A percentile compares a stretch with the other conserved stretches of the same genome.
phyloP scores from a whole-genome alignment of 2,329 filamentous ascomycete genomes.

The Pestalotiopsis sp. region DNA sequence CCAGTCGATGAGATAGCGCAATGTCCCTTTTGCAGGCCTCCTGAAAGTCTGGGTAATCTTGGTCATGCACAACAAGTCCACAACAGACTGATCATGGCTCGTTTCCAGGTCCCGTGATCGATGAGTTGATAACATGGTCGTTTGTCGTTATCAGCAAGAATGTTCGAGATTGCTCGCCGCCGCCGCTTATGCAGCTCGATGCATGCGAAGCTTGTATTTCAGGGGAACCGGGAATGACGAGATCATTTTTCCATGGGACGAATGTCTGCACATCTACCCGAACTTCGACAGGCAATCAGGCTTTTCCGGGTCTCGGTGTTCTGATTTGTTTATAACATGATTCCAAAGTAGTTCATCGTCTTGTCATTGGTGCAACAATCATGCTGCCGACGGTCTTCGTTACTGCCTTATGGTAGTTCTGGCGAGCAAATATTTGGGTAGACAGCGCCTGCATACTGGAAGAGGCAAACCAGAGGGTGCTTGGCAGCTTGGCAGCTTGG shows the following conservation, averaged over 20 bases:
- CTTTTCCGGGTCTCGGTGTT: not conserved
- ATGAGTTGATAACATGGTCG: not conserved
- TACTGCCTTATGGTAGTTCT: not conserved
- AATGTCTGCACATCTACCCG: not conserved
- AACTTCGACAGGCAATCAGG: not conserved
- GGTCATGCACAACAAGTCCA: not conserved
- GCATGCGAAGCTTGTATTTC: not conserved
- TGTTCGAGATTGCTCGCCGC: not conserved
- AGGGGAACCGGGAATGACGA: not conserved
- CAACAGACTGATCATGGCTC: not conserved
- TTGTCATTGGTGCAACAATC: not conserved
- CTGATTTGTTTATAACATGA: not conserved
- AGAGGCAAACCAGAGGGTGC: not conserved
- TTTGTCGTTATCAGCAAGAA: not conserved
- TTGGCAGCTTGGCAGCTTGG: slow-evolving; percentile 10
- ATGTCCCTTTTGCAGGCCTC: slow-evolving; percentile 1
- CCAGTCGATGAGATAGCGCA: not conserved
- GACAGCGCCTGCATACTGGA: not conserved
- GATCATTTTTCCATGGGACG: not conserved
- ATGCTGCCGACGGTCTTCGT: not conserved
- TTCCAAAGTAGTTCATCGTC: not conserved
- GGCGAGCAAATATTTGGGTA: not conserved
- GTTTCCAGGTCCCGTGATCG: not conserved
- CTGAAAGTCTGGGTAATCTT: not conserved
- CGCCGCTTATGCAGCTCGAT: not conserved